Base-by-base conservation (phyloP, 345 rosid genomes). In the Cardiospermum halicacabum region DNA sequence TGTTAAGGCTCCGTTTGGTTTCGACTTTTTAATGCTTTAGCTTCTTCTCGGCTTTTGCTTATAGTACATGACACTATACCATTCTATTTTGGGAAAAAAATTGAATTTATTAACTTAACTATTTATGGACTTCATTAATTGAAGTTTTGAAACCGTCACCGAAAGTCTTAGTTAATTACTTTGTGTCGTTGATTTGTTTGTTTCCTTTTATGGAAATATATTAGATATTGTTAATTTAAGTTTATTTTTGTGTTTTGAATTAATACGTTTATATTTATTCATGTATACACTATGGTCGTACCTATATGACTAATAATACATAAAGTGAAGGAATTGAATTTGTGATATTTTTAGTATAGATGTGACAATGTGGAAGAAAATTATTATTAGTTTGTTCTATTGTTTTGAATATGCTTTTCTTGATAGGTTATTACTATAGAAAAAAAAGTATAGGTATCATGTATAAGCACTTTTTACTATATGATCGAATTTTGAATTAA, bases 1-100 rank as follows among this genome's bases (percentile, higher is more conserved):
- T 32, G n/a, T 24, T 64, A 50, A 36, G 67, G 67, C 16, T 34
- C 42, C 48, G 67, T 62, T 62, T 47, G 66, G 40, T 2, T 6
- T n/a, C n/a, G n/a, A n/a, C n/a, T n/a, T n/a, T n/a, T n/a, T n/a
- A n/a, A n/a, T n/a, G n/a, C n/a, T n/a, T n/a, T n/a, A n/a, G n/a
- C n/a, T n/a, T n/a, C n/a, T n/a, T 8, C 12, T 59, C 19, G 51
- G 34, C 50, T 59, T 58, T 58, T 58, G 49, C 32, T 22, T 27
- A 56, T n/a, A n/a, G n/a, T n/a, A n/a, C n/a, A n/a, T n/a, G n/a
- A n/a, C n/a, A n/a, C n/a, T n/a, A 8, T 5, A 10, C 10, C 15
- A 25, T 24, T 24, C 53, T 5, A 19, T 62, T 45, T 15, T 47
- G 7, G 18, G 50, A 5, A 47, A 47, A 6, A 18, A 1, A 7